phyloP scores from a whole-genome alignment of 2,329 filamentous ascomycete genomes.

The Periconia sp. region DNA sequence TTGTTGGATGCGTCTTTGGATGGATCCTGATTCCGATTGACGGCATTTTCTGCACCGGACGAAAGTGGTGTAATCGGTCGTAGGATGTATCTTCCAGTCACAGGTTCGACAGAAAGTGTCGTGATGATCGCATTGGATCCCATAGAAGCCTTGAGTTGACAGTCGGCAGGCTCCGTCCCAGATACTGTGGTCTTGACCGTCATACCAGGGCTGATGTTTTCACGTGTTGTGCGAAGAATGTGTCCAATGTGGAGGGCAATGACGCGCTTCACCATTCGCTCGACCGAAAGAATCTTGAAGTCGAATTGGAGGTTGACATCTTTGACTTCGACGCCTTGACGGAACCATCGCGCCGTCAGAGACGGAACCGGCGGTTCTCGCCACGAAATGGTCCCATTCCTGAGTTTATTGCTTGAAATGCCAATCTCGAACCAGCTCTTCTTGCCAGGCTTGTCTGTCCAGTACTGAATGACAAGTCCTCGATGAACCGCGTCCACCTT shows the following conservation, averaged over 20 bases:
- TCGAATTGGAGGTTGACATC: constrained; percentile 73
- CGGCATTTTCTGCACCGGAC: constrained; percentile 63
- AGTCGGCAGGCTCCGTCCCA: constrained; percentile 68
- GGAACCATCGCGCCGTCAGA: constrained; percentile 79
- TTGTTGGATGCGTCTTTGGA: constrained; percentile 67
- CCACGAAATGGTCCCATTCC: constrained; percentile 43
- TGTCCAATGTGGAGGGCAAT: constrained; percentile 77
- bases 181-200: constrained; percentile 65
- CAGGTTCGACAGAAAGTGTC: constrained; percentile 73
- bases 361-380: constrained; percentile 38
- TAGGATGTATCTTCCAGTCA: constrained; percentile 77
- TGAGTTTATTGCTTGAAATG: constrained; percentile 67
- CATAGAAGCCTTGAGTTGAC: constrained; percentile 71
- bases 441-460: constrained; percentile 70
- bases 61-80: constrained; percentile 59
- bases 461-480: constrained; percentile 88
- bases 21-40: constrained; percentile 67
- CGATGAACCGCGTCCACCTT: constrained; percentile 81
- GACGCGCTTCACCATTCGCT: constrained; percentile 73
- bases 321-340: constrained; percentile 76
- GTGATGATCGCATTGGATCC: constrained; percentile 64
- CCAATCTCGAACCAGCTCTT: constrained; percentile 95
- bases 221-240: constrained; percentile 67
- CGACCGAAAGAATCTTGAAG: constrained; percentile 71
- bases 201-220: constrained; percentile 64